A percentile compares a stretch with the other conserved stretches of the same genome.
Evolutionary conservation across 345 rosid genomes (phyloP).

Genomic region (Angophora floribunda): DNA sequence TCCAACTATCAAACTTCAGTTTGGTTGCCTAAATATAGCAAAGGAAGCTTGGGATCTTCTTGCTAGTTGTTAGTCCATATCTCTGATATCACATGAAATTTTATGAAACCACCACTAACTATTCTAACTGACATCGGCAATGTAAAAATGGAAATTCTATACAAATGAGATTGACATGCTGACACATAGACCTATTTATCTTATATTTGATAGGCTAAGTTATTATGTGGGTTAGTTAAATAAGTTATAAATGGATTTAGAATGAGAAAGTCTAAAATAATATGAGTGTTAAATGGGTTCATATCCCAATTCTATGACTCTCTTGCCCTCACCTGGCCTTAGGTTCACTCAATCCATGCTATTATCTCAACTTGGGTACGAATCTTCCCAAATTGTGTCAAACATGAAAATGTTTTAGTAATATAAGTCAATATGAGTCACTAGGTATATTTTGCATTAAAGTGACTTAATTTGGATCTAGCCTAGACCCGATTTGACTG

Average conservation of each 20-base stretch:
- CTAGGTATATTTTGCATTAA: no score
- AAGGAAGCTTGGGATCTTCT: no score
- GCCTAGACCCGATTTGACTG: background rate
- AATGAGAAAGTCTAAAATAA: no score
- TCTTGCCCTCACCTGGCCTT: background rate
- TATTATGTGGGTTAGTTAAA: background rate
- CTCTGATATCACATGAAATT: no score
- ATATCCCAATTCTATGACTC: background rate
- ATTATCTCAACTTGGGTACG: background rate
- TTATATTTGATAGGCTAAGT: background rate
- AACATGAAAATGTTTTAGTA: no score
- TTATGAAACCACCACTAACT: no score
- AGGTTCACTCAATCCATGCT: background rate
- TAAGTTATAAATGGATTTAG: background rate
- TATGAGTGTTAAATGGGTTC: background rate
- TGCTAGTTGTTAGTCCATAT: no score
- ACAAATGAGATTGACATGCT: no score
- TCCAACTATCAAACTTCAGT: no score
- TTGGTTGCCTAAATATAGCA: no score
- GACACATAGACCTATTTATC: background rate
- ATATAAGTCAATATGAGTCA: background rate
- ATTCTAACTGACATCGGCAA: background rate
- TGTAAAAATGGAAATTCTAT: background rate
- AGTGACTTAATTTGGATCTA: background rate
- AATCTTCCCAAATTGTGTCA: rapidly evolving